Evolutionary conservation across 805 yeast genomes (phyloP), one percentile per base, ranked within the genome.

Genomic region (Hanseniaspora occidentalis): DNA sequence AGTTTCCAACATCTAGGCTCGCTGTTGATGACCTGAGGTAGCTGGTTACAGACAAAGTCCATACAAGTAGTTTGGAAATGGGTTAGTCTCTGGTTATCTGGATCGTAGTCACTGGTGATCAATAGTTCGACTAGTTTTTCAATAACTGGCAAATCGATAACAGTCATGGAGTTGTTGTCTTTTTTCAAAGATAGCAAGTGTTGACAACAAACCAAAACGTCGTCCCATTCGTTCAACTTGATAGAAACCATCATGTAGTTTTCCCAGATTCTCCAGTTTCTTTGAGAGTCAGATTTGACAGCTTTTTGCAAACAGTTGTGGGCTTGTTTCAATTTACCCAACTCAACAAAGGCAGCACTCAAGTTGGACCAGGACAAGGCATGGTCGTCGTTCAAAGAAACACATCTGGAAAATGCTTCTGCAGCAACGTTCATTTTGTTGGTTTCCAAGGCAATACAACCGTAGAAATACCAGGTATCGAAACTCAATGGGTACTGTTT

Each of bases 381-480:
- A 51, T 77, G 85, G 0, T 78, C 70, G 19, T 83, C 94, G 56
- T 86, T 95, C 29, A 88, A 56, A 0, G 94, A 67, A 24, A 86
- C 88, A 62, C 96, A 85, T 51, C 96, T 69, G 1, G 95, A 79
- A 56, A 92, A 88, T 0, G 96, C 96, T 54, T 84, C 94, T 0
- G 94, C 78, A 0, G 96, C 95, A 35, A 82, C 60, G 19, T 77
- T 81, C 62, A 71, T 83, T 49, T 79, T 75, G 6, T 63, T 69
- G 11, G 75, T 58, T 53, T 85, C 95, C 38, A 92, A 64, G 0
- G 94, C 95, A 41, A 88, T 66, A 54, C 95, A 84, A 5, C 97
- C 97, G 53, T 88, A 86, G 51, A 86, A 75, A 56, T 78, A 89
- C 95, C 97, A 86, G 26, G 89, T 81, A 16, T 81, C 84, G 49